phyloP scores from a whole-genome alignment of 2,329 filamentous ascomycete genomes.

The Diaporthe aspalathi region DNA sequence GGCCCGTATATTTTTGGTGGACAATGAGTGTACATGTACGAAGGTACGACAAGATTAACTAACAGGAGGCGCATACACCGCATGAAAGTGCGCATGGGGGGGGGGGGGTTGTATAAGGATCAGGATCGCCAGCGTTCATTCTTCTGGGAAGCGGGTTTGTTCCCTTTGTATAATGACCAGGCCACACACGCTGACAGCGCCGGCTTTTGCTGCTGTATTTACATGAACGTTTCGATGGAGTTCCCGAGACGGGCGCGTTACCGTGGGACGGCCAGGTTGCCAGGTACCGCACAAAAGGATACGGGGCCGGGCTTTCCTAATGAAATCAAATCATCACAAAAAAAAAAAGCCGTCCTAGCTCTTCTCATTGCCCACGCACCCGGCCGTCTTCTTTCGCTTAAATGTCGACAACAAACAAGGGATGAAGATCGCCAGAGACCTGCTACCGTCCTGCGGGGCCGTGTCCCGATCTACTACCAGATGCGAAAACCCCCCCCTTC shows the following conservation, averaged over 20 bases:
- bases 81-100: neutral
- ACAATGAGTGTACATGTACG: neutral
- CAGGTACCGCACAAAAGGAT: neutral
- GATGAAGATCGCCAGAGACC: neutral
- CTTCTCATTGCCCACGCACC: no score
- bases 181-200: conserved; percentile 1
- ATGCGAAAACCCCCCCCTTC: no score
- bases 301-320: neutral
- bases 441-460: neutral
- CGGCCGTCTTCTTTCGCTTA: neutral
- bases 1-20: neutral
- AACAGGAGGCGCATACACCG: conserved; percentile 19
- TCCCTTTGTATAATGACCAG: conserved; percentile 27
- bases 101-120: conserved; percentile 3
- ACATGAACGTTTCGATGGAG: conserved; percentile 19
- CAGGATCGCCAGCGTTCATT: conserved; percentile 9
- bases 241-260: neutral
- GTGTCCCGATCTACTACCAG: neutral
- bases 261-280: neutral
- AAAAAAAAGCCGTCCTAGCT: no score
- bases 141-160: conserved; percentile 12
- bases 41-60: conserved; percentile 8
- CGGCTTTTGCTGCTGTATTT: conserved; percentile 17
- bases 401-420: neutral
- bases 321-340: conserved; percentile 1